phyloP scores from a whole-genome alignment of 805 yeast species.

The Blastobotrys mokoenaii region DNA sequence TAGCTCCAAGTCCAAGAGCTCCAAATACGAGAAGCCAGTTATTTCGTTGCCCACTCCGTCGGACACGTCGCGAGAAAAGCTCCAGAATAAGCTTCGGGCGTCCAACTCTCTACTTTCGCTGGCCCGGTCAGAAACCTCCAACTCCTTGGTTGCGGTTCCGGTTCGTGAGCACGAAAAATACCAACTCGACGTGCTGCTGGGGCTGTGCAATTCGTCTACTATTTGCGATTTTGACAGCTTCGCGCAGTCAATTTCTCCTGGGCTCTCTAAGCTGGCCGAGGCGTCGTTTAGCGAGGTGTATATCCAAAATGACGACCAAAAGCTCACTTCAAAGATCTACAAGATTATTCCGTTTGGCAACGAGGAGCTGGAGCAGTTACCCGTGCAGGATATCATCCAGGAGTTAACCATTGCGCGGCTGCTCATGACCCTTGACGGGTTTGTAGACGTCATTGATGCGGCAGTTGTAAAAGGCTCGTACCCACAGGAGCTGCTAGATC shows the following conservation, averaged over 20 bases:
- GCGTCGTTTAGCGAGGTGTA: conserved; percentile 42
- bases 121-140: conserved; percentile 13
- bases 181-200: conserved; percentile 29
- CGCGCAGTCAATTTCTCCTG: conserved; percentile 15
- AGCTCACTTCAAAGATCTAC: conserved; percentile 31
- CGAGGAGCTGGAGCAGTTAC: conserved; percentile 34
- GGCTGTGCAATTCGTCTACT: conserved; percentile 29
- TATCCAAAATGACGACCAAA: conserved; percentile 21
- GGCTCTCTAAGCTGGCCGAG: conserved; percentile 36
- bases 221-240: conserved; percentile 29
- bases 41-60: conserved; percentile 56
- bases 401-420: conserved; percentile 39
- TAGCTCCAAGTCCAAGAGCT: background rate
- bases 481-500: conserved; percentile 33
- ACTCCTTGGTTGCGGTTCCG: conserved; percentile 26
- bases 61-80: conserved; percentile 45
- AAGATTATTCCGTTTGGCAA: conserved; percentile 48
- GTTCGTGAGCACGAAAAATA: conserved; percentile 29
- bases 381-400: conserved; percentile 36
- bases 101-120: conserved; percentile 42
- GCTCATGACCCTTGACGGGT: conserved; percentile 37
- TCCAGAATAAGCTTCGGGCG: conserved; percentile 44
- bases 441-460: conserved; percentile 36
- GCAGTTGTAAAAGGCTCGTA: conserved; percentile 40
- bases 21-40: conserved; percentile 29